Percentiles rank a stretch among this genome's conserved stretches.
These are phyloP conservation scores for Suillus weaverae DNA, from an alignment of 768 basidiomycete species.

Conservation along the genomic window DNA sequence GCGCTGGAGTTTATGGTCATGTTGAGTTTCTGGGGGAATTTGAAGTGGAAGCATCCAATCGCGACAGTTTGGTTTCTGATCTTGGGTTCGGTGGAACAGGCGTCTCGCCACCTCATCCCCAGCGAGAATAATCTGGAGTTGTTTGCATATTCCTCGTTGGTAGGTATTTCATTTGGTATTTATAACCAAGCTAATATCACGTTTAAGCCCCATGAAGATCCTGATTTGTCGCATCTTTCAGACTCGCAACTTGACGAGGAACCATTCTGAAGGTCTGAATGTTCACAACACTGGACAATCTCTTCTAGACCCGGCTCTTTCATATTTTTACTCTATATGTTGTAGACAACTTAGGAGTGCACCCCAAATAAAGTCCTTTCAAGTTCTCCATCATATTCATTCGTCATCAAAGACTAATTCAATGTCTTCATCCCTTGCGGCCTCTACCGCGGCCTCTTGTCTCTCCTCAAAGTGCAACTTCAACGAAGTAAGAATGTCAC, in stretches of 20 bases:
- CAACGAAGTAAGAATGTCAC: slow-evolving; percentile 55
- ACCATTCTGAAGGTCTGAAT: background rate
- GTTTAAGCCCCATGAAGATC: background rate
- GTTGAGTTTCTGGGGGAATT: background rate
- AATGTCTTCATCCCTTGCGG: slow-evolving; percentile 52
- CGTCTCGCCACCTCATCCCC: no score
- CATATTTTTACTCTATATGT: background rate
- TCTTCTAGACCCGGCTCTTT: background rate
- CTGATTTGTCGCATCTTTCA: background rate
- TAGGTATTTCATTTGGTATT: background rate
- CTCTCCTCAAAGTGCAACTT: slow-evolving; percentile 49
- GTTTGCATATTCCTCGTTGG: background rate
- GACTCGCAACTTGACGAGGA: background rate
- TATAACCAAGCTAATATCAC: background rate
- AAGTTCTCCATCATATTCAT: background rate
- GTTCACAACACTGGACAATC: background rate
- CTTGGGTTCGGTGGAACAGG: background rate
- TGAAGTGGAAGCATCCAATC: background rate
- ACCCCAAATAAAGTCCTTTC: background rate
- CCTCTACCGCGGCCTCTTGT: slow-evolving; percentile 45
- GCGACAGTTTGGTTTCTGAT: background rate
- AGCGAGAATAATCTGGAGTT: background rate
- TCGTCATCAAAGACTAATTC: slow-evolving; percentile 50
- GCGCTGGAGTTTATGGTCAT: background rate
- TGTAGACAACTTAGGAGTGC: background rate